Base-by-base conservation (phyloP, 176 grass and related monocot species). In the Juncus inflexus region DNA sequence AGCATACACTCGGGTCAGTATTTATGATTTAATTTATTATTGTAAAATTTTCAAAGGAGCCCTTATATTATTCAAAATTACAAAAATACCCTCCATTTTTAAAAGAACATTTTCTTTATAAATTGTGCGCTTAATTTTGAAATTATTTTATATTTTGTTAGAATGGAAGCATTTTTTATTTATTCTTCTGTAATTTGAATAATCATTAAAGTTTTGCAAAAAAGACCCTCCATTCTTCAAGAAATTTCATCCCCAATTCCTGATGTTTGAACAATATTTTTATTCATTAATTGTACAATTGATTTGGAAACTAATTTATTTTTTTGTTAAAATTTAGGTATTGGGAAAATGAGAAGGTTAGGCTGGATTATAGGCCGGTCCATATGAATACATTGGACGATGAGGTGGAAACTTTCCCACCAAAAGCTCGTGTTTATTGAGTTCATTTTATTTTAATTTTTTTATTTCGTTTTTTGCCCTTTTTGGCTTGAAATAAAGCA, bases 311-410 rank as follows among this genome's bases (percentile, higher is more conserved):
- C 37, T 58, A 39, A 61, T 56, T 37, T 50, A 57, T 60, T 11
- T 70, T 13, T 37, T 61, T 42, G 51, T 66, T 71, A 6, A 36
- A 56, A 36, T 40, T 39, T 68, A 95, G 90, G 64, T 95, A 80
- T 56, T 95, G 90, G 86, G 86, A 90, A 37, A 90, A 90, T 37
- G 86, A 78, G 52, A 90, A 87, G 75, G 90, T 95, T 64, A 76
- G 55, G 9, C 67, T 95, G 74, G 86, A 80, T 64, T 95, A 90
- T 57, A 73, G 86, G 73, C 86, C 90, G 6, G 86, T 95, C 63
- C 86, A 95, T 50, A 79, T 95, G 90, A 90, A 90, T 62, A 90
- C 90, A 66, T 58, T 95, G 74, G 90, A 95, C 10, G 75, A 77
- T 55, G 83, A 90, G 74, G 36, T 87, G 0, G 80, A 90, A 72